A percentile compares a stretch with the other conserved stretches of the same genome.
These are phyloP conservation scores for Nakaseomyces delphensis DNA, from an alignment of 1,139 yeast genomes.

Conservation along the genomic window DNA sequence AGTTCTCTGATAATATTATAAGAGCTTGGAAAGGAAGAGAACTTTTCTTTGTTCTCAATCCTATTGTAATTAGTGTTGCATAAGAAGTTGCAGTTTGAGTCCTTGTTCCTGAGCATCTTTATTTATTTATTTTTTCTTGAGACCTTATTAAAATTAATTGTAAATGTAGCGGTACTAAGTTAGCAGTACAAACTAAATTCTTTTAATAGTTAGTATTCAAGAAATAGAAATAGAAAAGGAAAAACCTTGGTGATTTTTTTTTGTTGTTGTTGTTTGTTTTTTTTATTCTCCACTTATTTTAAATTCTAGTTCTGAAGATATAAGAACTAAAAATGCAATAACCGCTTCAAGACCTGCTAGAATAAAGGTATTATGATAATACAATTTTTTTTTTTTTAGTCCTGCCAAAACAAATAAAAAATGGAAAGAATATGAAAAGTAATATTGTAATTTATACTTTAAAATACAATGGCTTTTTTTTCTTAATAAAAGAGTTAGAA, in stretches of 20 bases:
- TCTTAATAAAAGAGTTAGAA: no score
- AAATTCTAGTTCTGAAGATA: neutral
- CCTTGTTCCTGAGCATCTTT: constrained; percentile 1
- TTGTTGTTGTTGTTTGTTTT: neutral
- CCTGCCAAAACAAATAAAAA: neutral
- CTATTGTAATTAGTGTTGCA: neutral
- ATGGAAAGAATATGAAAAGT: neutral
- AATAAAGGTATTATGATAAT: neutral
- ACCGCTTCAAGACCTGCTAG: neutral
- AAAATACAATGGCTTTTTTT: no score
- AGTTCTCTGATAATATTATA: neutral
- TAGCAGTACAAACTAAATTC: no score
- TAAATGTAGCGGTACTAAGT: no score
- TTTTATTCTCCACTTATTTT: no score
- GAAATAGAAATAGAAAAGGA: no score
- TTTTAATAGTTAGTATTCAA: no score
- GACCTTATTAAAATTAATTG: no score
- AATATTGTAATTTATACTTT: no score
- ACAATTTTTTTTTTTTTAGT: neutral
- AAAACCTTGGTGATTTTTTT: no score
- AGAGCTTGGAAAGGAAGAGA: constrained; percentile 3
- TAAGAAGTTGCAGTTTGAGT: neutral
- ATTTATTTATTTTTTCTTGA: neutral
- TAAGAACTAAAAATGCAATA: no score
- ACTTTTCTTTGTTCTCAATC: neutral